These are phyloP conservation scores for Dictyostelium discoideum DNA, from an alignment of 78 protist species.

Conservation along the genomic window DNA sequence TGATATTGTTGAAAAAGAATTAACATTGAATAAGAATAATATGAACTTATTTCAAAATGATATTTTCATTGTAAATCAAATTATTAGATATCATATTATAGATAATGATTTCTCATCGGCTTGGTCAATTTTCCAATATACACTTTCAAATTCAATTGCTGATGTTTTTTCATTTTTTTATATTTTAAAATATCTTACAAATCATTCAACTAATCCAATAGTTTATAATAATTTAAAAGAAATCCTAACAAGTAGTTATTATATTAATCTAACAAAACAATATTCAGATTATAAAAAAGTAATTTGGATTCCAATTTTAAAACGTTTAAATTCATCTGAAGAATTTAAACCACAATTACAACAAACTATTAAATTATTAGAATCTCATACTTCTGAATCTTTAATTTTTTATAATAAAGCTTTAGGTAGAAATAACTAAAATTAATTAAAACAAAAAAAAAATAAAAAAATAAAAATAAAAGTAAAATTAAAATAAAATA, in stretches of 20 bases:
- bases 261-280: not conserved
- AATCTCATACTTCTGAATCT: not conserved
- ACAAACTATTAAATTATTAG: not conserved
- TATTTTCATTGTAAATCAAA: not conserved
- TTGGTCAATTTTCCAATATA: not conserved
- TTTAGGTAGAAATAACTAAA: not conserved
- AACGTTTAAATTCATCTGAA: not conserved
- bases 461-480: too few species aligned
- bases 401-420: not conserved
- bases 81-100: not conserved
- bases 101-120: not conserved
- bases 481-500: too few species aligned
- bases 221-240: constrained; percentile 2
- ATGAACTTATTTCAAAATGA: not conserved
- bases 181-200: not conserved
- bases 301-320: not conserved
- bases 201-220: too few species aligned
- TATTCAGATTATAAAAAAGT: not conserved
- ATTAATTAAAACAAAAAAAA: too few species aligned
- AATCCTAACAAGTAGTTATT: not conserved
- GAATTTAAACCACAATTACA: not conserved
- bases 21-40: too few species aligned
- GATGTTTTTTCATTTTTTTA: not conserved
- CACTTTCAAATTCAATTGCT: not conserved
- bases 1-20: not conserved